Evolutionary conservation across 176 grass and related monocot genomes (phyloP).

Genomic region (Avena eriantha): DNA sequence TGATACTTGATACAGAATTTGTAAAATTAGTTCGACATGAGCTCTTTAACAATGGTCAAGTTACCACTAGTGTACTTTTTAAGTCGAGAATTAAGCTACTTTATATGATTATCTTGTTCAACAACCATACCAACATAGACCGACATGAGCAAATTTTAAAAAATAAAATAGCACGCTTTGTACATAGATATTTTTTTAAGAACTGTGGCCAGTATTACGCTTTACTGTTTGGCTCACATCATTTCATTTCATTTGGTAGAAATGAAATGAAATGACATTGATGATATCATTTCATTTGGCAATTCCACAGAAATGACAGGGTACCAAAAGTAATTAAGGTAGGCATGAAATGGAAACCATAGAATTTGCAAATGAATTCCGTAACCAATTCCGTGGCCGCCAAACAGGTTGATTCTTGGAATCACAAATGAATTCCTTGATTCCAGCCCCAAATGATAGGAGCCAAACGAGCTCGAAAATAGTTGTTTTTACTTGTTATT

Average conservation of each 20-base stretch:
- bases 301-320: no score
- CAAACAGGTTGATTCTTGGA: no score
- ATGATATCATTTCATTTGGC: no score
- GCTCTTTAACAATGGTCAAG: neutral
- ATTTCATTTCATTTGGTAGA: no score
- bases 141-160: neutral
- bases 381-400: no score
- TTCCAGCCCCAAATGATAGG: no score
- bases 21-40: neutral
- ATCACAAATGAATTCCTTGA: no score
- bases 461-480: neutral
- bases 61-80: no score
- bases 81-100: neutral
- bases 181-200: neutral
- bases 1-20: constrained; percentile 12
- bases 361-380: no score
- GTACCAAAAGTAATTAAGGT: no score
- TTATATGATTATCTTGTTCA: constrained; percentile 14
- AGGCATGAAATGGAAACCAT: no score
- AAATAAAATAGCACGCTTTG: neutral
- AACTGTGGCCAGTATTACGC: neutral
- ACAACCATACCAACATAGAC: neutral
- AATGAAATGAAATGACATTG: no score
- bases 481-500: neutral
- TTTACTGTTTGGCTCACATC: neutral